Base-by-base conservation (phyloP, 805 yeast genomes). In the Saccharomycopsis fibuligera region DNA sequence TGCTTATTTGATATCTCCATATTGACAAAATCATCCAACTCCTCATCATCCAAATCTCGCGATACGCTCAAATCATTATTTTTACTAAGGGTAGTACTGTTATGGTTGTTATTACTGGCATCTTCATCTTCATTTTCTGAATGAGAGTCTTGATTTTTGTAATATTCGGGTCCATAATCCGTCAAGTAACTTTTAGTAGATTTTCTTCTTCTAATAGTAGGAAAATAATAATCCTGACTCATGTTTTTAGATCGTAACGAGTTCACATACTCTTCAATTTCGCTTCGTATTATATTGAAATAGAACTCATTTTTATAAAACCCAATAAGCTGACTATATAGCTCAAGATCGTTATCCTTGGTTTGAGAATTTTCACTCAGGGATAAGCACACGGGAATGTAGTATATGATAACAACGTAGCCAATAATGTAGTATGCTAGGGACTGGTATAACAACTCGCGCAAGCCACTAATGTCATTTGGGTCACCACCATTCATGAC, bases 91-190 rank as follows among this genome's bases (percentile, higher is more conserved):
- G 23, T 12, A 3, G 38, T 30, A 24, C 29, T 39, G 14, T 30
- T 19, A 21, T n/a, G 35, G 16, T 44, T 27, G 10, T 12, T 21
- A 21, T 35, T 36, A 9, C 9, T 37, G 6, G 23, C 25, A n/a
- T 8, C 36, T 8, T 30, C 38, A 3, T 38, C 49, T n/a, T 33
- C 40, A 2, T 12, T 12, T 14, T 47, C 47, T 12, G 35, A 31
- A 23, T 48, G 35, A 2, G 41, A 21, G 19, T 37, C 53, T 38
- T 45, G 43, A 14, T 48, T 35, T 8, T 48, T 39, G 27, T 48
- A 46, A 35, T 50, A 45, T 35, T 52, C 55, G 3, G 55, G 55
- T 3, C 55, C 55, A 37, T 52, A 52, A 33, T 52, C 55, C 9
- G 55, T 52, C 27, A 52, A 44, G 33, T 52, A 52, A 36, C 55